phyloP scores from a whole-genome alignment of 2,329 filamentous ascomycete genomes.

The Fusarium pseudograminearum region DNA sequence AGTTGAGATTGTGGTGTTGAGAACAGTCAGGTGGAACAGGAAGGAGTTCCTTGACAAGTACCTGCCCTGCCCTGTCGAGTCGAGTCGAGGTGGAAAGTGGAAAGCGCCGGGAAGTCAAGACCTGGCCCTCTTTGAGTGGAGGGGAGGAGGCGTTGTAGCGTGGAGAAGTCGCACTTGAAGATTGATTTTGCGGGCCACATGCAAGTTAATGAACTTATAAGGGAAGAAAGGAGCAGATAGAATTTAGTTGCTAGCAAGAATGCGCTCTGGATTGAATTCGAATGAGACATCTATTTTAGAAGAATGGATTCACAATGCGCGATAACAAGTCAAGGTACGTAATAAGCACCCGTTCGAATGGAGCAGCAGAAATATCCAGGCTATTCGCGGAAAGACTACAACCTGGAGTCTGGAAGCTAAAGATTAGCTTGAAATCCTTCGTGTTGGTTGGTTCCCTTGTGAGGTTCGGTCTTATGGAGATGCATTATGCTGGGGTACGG shows the following conservation, averaged over 20 bases:
- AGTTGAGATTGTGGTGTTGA: slow-evolving; percentile 39
- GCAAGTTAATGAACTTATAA: slow-evolving; percentile 16
- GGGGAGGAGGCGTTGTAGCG: slow-evolving; percentile 32
- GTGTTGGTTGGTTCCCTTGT: slow-evolving; percentile 2
- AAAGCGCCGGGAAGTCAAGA: slow-evolving; percentile 31
- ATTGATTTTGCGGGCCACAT: slow-evolving; percentile 36
- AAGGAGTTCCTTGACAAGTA: slow-evolving; percentile 36
- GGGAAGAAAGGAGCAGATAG: background rate
- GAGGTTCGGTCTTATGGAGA: slow-evolving; percentile 3
- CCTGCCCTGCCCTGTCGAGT: slow-evolving; percentile 30
- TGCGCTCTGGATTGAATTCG: background rate
- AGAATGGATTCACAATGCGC: background rate
- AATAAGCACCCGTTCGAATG: background rate
- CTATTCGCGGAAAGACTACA: background rate
- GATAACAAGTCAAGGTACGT: background rate
- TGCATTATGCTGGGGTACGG: slow-evolving; percentile 1
- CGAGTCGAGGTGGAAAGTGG: slow-evolving; percentile 29
- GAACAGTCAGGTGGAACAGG: slow-evolving; percentile 38
- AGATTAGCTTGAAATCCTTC: background rate
- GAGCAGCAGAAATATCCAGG: slow-evolving; percentile 6
- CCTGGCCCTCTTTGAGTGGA: slow-evolving; percentile 22
- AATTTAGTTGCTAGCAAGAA: background rate
- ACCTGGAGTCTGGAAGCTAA: slow-evolving; percentile 9
- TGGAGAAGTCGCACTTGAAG: slow-evolving; percentile 36
- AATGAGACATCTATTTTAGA: background rate